phyloP scores from a whole-genome alignment of 1,139 yeast species.

The Scheffersomyces segobiensis region DNA sequence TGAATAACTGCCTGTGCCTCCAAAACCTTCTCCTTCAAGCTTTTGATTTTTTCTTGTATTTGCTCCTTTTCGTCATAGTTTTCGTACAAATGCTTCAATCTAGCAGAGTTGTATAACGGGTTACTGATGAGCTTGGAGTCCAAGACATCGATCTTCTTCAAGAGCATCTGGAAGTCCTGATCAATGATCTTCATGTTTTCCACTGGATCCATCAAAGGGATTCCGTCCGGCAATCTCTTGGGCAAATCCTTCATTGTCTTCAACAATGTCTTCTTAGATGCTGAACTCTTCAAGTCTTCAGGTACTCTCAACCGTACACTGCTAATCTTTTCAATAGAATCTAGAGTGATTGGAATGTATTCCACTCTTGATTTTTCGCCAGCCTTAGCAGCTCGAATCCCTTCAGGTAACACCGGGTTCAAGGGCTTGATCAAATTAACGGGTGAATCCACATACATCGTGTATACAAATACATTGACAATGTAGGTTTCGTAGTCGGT shows the following conservation, averaged over 20 bases:
- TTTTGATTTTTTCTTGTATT: slow-evolving; percentile 60
- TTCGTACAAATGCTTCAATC: slow-evolving; percentile 61
- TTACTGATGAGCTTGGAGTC: slow-evolving; percentile 71
- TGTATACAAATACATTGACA: slow-evolving; percentile 78
- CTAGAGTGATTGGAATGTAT: slow-evolving; percentile 80
- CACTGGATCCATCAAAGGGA: slow-evolving; percentile 87
- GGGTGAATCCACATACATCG: slow-evolving; percentile 79
- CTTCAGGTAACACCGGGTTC: slow-evolving; percentile 79
- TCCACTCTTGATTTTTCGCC: slow-evolving; percentile 77
- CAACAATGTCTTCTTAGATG: slow-evolving; percentile 71
- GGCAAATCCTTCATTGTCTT: slow-evolving; percentile 80
- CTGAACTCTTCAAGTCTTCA: slow-evolving; percentile 67
- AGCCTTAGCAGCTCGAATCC: slow-evolving; percentile 76
- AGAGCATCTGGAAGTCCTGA: slow-evolving; percentile 65
- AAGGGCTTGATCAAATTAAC: slow-evolving; percentile 67
- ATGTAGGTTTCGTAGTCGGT: slow-evolving; percentile 86
- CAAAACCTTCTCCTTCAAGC: slow-evolving; percentile 60
- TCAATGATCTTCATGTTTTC: slow-evolving; percentile 90
- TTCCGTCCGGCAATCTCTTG: slow-evolving; percentile 83
- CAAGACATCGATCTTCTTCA: slow-evolving; percentile 78
- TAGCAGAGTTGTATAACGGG: slow-evolving; percentile 67
- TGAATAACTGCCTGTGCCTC: slow-evolving; percentile 93
- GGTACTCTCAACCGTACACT: slow-evolving; percentile 83
- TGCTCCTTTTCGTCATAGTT: slow-evolving; percentile 66
- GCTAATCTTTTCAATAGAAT: slow-evolving; percentile 72